phyloP scores from a whole-genome alignment of 2,329 filamentous ascomycete species.

The Microsporum ferrugineum region DNA sequence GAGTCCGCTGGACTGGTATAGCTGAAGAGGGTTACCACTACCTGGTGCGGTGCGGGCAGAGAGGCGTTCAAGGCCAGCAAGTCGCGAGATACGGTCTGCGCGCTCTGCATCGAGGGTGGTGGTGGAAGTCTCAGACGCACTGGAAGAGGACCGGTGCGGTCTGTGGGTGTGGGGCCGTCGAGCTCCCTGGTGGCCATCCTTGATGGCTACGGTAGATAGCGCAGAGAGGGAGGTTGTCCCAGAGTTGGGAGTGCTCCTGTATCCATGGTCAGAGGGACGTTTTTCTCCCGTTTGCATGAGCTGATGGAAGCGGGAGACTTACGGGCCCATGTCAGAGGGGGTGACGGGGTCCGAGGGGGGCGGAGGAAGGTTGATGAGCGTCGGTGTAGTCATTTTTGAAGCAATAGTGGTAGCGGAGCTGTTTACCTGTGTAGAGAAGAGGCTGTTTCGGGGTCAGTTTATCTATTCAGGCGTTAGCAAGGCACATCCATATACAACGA shows the following conservation, averaged over 20 bases:
- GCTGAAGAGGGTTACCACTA: conserved; percentile 4
- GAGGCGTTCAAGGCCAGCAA: conserved; percentile 82
- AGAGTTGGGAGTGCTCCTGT: conserved; percentile 82
- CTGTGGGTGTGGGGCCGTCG: conserved; percentile 49
- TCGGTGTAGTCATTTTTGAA: conserved; percentile 45
- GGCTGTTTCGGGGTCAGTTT: not conserved
- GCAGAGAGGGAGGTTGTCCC: conserved; percentile 84
- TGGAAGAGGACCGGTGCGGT: conserved; percentile 46
- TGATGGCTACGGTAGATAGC: conserved; percentile 87
- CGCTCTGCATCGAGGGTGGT: conserved; percentile 81
- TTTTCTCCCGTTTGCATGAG: conserved; percentile 8
- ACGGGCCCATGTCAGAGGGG: conserved; percentile 76
- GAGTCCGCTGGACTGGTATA: conserved; percentile 17
- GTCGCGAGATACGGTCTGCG: conserved; percentile 85
- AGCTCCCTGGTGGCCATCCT: conserved; percentile 85
- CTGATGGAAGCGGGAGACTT: conserved; percentile 32
- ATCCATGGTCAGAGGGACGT: not conserved
- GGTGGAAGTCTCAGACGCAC: conserved; percentile 47
- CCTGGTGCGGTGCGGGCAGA: conserved; percentile 53
- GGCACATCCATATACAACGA: not conserved
- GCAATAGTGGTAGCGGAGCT: not conserved
- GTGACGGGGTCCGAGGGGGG: conserved; percentile 73
- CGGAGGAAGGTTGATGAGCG: conserved; percentile 72
- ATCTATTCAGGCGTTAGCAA: not conserved
- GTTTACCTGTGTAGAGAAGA: not conserved